Conservation (phyloP, 495 filamentous ascomycete species). For the Penicillium egyptiacum region DNA sequence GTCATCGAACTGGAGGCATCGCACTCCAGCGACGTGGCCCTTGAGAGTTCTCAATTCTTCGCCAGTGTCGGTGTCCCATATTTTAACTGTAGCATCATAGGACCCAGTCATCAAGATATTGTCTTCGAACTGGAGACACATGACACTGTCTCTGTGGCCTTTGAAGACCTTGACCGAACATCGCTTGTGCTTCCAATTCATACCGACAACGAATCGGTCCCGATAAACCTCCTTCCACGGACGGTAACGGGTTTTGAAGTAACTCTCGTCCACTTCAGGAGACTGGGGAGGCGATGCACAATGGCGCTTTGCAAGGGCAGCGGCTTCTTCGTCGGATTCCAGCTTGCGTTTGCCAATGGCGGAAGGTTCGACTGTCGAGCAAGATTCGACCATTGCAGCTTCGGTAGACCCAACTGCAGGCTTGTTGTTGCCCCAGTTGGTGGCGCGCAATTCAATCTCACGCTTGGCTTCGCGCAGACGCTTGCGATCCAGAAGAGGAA, state of each 20-base stretch:
- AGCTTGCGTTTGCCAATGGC: conserved; percentile 42
- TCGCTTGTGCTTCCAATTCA: conserved; percentile 94
- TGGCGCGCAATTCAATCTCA: conserved; percentile 73
- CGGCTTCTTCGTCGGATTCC: conserved; percentile 30
- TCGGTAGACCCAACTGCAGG: conserved; percentile 25
- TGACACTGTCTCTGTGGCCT: conserved; percentile 92
- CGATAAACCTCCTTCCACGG: conserved; percentile 95
- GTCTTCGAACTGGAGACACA: conserved; percentile 94
- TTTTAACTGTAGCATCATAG: conserved; percentile 91
- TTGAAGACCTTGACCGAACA: conserved; percentile 78
- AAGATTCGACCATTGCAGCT: conserved; percentile 19
- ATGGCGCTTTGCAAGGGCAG: conserved; percentile 40
- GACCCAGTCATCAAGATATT: conserved; percentile 90
- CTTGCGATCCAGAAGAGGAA: conserved; percentile 87
- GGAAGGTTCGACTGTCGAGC: conserved; percentile 23
- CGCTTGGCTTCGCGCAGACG: conserved; percentile 82
- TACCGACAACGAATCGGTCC: conserved; percentile 84
- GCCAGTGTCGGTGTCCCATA: conserved; percentile 91
- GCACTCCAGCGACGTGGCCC: conserved; percentile 79
- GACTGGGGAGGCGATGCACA: conserved; percentile 34
- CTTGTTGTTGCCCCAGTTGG: conserved; percentile 43
- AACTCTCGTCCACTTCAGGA: conserved; percentile 38
- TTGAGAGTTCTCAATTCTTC: conserved; percentile 77
- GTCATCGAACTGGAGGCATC: conserved; percentile 91
- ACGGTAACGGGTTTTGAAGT: conserved; percentile 53